phyloP scores from a whole-genome alignment of 129 eudicot species.

The Flaveria robusta region DNA sequence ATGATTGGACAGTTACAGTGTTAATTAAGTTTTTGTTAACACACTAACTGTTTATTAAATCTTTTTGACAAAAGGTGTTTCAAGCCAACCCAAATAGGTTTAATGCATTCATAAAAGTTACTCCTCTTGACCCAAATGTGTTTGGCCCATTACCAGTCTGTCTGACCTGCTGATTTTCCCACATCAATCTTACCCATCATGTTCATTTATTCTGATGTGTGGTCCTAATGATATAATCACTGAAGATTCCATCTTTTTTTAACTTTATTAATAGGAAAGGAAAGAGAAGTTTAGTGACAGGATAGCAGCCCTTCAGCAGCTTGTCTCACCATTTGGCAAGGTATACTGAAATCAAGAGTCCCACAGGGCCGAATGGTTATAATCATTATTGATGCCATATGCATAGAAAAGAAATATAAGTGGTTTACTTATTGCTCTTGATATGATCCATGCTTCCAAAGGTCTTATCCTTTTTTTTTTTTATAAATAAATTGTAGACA shows the following conservation, averaged over 20 bases:
- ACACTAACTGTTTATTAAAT: not conserved
- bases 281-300: slow-evolving; percentile 82
- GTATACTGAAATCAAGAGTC: slow-evolving; percentile 33
- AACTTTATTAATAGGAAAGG: slow-evolving; percentile 55
- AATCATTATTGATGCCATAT: not conserved
- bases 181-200: not conserved
- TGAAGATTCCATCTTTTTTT: not conserved
- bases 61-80: not conserved
- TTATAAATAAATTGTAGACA: slow-evolving; percentile 48
- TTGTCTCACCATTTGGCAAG: slow-evolving; percentile 94
- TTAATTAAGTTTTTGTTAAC: not conserved
- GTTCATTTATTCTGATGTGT: not conserved
- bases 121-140: not conserved
- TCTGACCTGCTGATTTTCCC: not conserved
- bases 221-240: slow-evolving; percentile 7
- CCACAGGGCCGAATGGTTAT: not conserved
- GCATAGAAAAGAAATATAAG: not conserved
- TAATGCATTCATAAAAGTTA: not conserved
- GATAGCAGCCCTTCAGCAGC: slow-evolving; percentile 80
- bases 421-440: not conserved
- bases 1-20: not conserved
- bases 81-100: not conserved
- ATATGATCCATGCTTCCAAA: not conserved
- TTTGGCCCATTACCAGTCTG: not conserved
- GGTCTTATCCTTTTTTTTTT: slow-evolving; percentile 3